phyloP scores from a whole-genome alignment of 305 asterid species.

The Withania somnifera region DNA sequence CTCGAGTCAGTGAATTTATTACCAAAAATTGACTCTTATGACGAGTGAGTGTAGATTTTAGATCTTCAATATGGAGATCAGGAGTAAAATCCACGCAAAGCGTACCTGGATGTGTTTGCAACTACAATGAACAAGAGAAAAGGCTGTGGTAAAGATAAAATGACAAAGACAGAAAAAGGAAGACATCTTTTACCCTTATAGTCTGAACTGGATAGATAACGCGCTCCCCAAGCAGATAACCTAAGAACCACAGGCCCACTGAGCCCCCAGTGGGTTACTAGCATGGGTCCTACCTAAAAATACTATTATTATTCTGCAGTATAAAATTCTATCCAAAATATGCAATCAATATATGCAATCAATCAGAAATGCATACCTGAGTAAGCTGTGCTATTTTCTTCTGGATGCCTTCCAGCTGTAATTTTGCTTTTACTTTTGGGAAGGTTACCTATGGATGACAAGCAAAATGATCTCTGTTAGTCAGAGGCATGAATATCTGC shows the following conservation, averaged over 20 bases:
- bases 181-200: slow-evolving; percentile 48
- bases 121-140: slow-evolving; percentile 10
- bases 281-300: slow-evolving; percentile 75
- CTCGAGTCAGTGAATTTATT: slow-evolving; percentile 12
- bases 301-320: slow-evolving; percentile 16
- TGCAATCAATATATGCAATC: slow-evolving; percentile 9
- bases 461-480: background rate
- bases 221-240: slow-evolving; percentile 97
- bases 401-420: slow-evolving; percentile 43
- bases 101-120: slow-evolving; percentile 38
- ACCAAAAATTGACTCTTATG: slow-evolving; percentile 66
- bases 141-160: background rate
- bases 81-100: slow-evolving; percentile 82
- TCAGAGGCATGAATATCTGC: background rate
- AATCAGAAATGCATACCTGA: slow-evolving; percentile 48
- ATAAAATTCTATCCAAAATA: background rate
- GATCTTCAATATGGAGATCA: slow-evolving; percentile 49
- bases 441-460: slow-evolving; percentile 46
- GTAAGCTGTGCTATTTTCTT: slow-evolving; percentile 65
- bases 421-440: slow-evolving; percentile 65
- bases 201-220: slow-evolving; percentile 53
- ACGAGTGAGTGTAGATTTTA: slow-evolving; percentile 46
- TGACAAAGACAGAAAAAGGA: background rate
- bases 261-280: slow-evolving; percentile 96
- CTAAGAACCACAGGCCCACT: slow-evolving; percentile 94